Percentiles rank a stretch among this genome's conserved stretches.
Evolutionary conservation across 2,329 filamentous ascomycete species (phyloP).

Genomic region (Clonostachys chloroleuca): DNA sequence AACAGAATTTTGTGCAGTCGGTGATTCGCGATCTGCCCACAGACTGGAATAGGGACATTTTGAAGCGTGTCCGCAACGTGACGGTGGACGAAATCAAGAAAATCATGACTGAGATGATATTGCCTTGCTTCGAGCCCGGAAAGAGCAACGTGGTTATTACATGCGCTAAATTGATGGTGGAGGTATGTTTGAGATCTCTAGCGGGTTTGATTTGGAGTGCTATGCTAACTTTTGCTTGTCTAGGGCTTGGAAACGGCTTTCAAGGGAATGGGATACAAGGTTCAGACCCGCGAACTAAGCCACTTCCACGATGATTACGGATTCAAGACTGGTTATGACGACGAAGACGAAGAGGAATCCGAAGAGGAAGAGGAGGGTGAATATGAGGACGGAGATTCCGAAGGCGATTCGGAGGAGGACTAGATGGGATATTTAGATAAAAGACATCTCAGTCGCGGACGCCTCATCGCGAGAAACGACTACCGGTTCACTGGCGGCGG

Average conservation of each 20-base stretch:
- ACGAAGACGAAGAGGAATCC: slow-evolving; percentile 46
- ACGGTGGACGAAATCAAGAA: slow-evolving; percentile 71
- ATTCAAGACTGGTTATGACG: slow-evolving; percentile 61
- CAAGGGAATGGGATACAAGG: slow-evolving; percentile 71
- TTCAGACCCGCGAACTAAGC: slow-evolving; percentile 67
- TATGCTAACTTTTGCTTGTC: background rate
- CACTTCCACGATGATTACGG: slow-evolving; percentile 91
- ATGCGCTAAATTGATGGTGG: slow-evolving; percentile 78
- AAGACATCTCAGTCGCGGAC: background rate
- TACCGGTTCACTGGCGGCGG: too few relatives aligned
- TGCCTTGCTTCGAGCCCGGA: slow-evolving; percentile 75
- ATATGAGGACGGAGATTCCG: slow-evolving; percentile 15
- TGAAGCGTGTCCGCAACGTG: slow-evolving; percentile 74
- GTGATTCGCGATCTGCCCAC: slow-evolving; percentile 73
- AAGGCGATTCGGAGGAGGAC: slow-evolving; percentile 22
- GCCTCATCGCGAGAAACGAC: too few relatives aligned
- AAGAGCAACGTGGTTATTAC: slow-evolving; percentile 85
- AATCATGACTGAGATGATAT: slow-evolving; percentile 68
- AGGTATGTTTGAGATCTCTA: slow-evolving; percentile 45
- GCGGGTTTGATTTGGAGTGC: too few relatives aligned
- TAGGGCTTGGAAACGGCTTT: slow-evolving; percentile 76
- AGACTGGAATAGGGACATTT: slow-evolving; percentile 73
- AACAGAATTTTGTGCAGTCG: slow-evolving; percentile 76
- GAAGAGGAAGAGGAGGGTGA: slow-evolving; percentile 14
- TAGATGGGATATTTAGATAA: slow-evolving; percentile 6